phyloP scores from a whole-genome alignment of 1,284 basidiomycete species.

The Schizophyllum amplum region DNA sequence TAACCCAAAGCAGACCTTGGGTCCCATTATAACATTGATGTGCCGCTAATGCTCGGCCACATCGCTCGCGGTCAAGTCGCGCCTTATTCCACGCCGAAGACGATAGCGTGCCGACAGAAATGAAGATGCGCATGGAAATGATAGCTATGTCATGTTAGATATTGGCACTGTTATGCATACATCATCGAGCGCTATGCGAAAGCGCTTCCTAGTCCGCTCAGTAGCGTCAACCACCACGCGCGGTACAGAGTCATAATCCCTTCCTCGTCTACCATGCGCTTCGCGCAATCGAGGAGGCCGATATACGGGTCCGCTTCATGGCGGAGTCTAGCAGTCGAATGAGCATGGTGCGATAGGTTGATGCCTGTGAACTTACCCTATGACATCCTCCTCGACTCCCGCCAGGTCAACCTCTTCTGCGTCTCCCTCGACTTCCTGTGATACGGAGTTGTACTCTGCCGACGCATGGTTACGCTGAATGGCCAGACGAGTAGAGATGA shows the following conservation, averaged over 20 bases:
- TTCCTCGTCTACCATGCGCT: slow-evolving; percentile 79
- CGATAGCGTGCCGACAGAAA: background rate
- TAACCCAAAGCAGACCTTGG: too few relatives aligned
- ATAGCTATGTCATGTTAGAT: background rate
- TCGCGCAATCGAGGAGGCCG: slow-evolving; percentile 70
- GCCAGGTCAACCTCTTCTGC: slow-evolving; percentile 64
- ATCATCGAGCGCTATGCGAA: slow-evolving; percentile 33
- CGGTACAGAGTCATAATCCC: slow-evolving; percentile 72
- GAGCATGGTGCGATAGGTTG: background rate
- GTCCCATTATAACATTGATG: too few relatives aligned
- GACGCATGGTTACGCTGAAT: slow-evolving; percentile 80
- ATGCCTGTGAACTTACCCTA: slow-evolving; percentile 49
- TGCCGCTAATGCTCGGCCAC: background rate
- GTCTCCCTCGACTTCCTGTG: slow-evolving; percentile 66
- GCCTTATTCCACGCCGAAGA: too few relatives aligned
- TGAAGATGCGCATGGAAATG: background rate
- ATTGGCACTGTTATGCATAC: slow-evolving; percentile 1
- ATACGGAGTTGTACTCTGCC: slow-evolving; percentile 61
- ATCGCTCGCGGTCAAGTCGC: background rate
- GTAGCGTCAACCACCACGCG: slow-evolving; percentile 81
- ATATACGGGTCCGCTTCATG: slow-evolving; percentile 83
- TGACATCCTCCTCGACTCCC: slow-evolving; percentile 80
- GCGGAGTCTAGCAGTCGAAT: slow-evolving; percentile 43
- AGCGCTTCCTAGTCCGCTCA: slow-evolving; percentile 55
- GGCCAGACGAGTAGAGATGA: slow-evolving; percentile 72